These are phyloP conservation scores for Botrytis cinerea DNA, from an alignment of 2,329 filamentous ascomycete genomes.

Conservation along the genomic window DNA sequence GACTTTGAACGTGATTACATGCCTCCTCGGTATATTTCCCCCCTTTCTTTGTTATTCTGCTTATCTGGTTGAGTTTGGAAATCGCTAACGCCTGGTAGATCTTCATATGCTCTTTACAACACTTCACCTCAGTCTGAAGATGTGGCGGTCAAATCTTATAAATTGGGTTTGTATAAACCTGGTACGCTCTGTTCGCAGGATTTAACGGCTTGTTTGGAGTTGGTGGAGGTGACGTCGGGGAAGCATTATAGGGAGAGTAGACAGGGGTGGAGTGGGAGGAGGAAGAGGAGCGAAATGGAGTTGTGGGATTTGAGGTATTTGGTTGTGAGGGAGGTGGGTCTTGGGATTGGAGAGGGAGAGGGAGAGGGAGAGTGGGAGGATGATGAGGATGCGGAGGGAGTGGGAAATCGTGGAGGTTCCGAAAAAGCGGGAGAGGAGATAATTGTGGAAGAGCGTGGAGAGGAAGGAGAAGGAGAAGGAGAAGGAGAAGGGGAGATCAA, in stretches of 20 bases:
- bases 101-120: background rate
- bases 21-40: slow-evolving; percentile 42
- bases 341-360: slow-evolving; percentile 49
- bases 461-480: slow-evolving; percentile 27
- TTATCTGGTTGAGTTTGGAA: background rate
- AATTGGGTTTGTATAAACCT: slow-evolving; percentile 48
- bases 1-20: slow-evolving; percentile 54
- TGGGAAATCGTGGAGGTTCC: background rate
- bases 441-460: background rate
- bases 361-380: slow-evolving; percentile 56
- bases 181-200: slow-evolving; percentile 47
- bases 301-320: slow-evolving; percentile 69
- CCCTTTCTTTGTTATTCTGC: background rate
- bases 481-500: slow-evolving; percentile 42
- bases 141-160: slow-evolving; percentile 45
- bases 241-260: slow-evolving; percentile 64
- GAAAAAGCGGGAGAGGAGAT: background rate
- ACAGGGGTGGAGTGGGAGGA: slow-evolving; percentile 61
- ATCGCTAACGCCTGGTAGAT: slow-evolving; percentile 22
- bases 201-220: slow-evolving; percentile 54
- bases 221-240: slow-evolving; percentile 65
- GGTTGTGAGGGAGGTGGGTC: slow-evolving; percentile 52
- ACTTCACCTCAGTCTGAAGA: background rate
- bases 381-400: slow-evolving; percentile 48
- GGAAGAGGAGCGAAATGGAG: slow-evolving; percentile 69